Conservation (phyloP, 352 stramenopile genomes). For the Elongisporangium anandrum region DNA sequence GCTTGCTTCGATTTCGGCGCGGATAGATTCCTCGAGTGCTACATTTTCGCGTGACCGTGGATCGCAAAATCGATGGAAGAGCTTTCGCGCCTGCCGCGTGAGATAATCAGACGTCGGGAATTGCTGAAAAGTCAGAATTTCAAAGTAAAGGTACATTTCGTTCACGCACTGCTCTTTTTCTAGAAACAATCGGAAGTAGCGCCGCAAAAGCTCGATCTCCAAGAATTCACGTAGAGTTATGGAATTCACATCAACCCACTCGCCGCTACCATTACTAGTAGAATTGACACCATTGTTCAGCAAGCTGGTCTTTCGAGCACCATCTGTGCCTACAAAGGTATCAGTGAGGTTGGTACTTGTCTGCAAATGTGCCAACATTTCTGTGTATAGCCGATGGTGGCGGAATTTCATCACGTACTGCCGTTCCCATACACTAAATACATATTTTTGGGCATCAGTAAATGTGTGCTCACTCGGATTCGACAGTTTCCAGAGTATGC, state of each 20-base stretch:
- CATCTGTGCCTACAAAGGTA: slow-evolving; percentile 6
- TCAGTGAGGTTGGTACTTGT: slow-evolving; percentile 1
- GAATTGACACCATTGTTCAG: not conserved
- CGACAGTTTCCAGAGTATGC: slow-evolving; percentile 64
- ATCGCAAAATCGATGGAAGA: slow-evolving; percentile 66
- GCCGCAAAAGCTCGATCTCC: slow-evolving; percentile 47
- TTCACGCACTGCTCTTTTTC: slow-evolving; percentile 70
- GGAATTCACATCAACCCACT: slow-evolving; percentile 38
- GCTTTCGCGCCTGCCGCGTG: slow-evolving; percentile 54
- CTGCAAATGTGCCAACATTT: slow-evolving; percentile 33
- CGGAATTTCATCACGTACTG: slow-evolving; percentile 42
- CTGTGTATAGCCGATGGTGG: slow-evolving; percentile 22
- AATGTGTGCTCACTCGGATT: slow-evolving; percentile 57
- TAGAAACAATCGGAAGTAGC: slow-evolving; percentile 61
- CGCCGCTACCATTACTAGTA: slow-evolving; percentile 3
- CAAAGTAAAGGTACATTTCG: slow-evolving; percentile 73
- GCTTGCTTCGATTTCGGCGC: slow-evolving; percentile 27
- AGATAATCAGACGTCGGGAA: slow-evolving; percentile 77
- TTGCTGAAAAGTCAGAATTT: slow-evolving; percentile 66
- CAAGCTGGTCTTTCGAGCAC: slow-evolving; percentile 2
- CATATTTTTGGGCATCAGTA: slow-evolving; percentile 46
- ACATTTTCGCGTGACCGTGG: slow-evolving; percentile 57
- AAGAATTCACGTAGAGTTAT: slow-evolving; percentile 60
- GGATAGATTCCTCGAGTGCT: slow-evolving; percentile 20
- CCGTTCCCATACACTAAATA: slow-evolving; percentile 51